phyloP scores from a whole-genome alignment of 1,284 basidiomycete species.

The Agaricales sp. region DNA sequence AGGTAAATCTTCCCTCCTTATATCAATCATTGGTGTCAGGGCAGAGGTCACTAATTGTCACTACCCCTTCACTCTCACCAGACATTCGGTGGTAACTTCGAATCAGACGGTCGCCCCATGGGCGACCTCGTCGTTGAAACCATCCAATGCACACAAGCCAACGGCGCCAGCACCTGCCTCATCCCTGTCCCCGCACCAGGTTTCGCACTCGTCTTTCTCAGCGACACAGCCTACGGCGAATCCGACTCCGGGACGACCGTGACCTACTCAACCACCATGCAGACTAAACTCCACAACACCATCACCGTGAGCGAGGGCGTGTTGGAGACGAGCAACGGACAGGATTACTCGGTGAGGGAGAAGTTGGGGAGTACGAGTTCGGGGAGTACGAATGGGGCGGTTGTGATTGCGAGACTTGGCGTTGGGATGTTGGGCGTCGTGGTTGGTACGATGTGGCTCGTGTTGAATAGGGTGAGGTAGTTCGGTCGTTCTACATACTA shows the following conservation, averaged over 20 bases:
- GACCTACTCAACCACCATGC: slow-evolving; percentile 1
- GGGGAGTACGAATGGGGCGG: background rate
- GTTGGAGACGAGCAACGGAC: slow-evolving; percentile 23
- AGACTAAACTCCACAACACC: background rate
- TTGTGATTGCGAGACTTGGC: no score
- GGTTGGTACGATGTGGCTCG: no score
- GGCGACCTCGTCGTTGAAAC: slow-evolving; percentile 36
- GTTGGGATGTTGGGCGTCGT: background rate
- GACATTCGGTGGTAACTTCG: slow-evolving; percentile 57
- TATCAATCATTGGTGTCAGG: slow-evolving; percentile 8
- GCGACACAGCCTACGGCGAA: slow-evolving; percentile 23
- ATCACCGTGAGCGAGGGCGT: slow-evolving; percentile 16
- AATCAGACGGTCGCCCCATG: slow-evolving; percentile 51
- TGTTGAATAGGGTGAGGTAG: no score
- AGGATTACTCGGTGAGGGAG: slow-evolving; percentile 8
- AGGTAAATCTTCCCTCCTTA: slow-evolving; percentile 20
- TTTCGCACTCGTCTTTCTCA: slow-evolving; percentile 48
- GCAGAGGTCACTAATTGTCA: slow-evolving; percentile 6
- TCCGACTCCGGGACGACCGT: slow-evolving; percentile 16
- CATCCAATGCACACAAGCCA: slow-evolving; percentile 28
- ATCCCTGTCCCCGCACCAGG: slow-evolving; percentile 43
- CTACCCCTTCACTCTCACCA: slow-evolving; percentile 19
- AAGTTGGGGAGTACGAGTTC: background rate
- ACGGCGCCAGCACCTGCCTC: slow-evolving; percentile 27
- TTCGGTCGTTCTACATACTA: no score